These are phyloP conservation scores for Schizochytrium sp. DNA, from an alignment of 108 stramenopile species.

Conservation along the genomic window DNA sequence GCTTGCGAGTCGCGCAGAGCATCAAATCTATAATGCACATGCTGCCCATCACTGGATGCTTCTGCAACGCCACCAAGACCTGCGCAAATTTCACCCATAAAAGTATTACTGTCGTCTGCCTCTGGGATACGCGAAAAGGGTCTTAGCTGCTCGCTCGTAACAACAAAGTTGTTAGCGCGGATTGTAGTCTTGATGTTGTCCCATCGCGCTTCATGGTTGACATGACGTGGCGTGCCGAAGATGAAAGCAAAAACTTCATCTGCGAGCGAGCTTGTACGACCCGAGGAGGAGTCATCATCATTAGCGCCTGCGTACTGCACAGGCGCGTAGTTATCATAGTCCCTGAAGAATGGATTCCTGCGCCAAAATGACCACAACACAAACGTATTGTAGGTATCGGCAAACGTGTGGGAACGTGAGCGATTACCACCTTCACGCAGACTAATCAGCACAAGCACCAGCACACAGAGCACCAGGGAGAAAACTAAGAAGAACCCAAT, in stretches of 20 bases:
- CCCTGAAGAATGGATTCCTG: constrained; percentile 20
- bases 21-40: background rate
- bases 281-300: background rate
- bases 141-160: constrained; percentile 35
- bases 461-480: background rate
- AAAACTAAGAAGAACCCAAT: background rate
- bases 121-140: constrained; percentile 8
- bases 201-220: background rate
- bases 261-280: constrained; percentile 52
- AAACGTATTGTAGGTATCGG: constrained; percentile 49
- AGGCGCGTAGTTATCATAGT: constrained; percentile 12
- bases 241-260: constrained; percentile 53
- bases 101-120: background rate
- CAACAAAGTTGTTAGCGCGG: background rate
- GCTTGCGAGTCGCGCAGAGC: constrained; percentile 1
- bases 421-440: background rate
- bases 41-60: constrained; percentile 25
- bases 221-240: constrained; percentile 34
- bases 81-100: constrained; percentile 30
- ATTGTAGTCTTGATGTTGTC: constrained; percentile 8
- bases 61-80: background rate
- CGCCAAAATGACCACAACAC: constrained; percentile 52
- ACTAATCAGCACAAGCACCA: constrained; percentile 17
- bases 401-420: background rate
- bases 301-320: background rate